phyloP scores from a whole-genome alignment of 352 stramenopile species.

The Phytopythium vexans region DNA sequence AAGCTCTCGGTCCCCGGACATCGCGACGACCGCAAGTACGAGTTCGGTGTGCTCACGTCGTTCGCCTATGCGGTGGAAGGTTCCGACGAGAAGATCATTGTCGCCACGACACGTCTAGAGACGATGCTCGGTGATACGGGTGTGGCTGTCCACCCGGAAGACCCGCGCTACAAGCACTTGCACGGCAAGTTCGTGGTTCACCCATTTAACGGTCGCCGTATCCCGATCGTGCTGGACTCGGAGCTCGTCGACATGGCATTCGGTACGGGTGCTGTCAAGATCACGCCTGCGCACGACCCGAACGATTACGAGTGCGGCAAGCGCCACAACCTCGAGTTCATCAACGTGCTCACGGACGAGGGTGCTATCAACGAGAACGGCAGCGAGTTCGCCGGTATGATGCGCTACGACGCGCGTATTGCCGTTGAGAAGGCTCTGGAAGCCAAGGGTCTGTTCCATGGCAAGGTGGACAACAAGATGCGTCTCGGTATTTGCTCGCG shows the following conservation, averaged over 20 bases:
- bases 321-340: slow-evolving; percentile 96
- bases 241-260: slow-evolving; percentile 99
- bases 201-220: slow-evolving; percentile 96
- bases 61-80: slow-evolving; percentile 97
- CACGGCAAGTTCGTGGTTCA: slow-evolving; percentile 98
- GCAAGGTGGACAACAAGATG: slow-evolving; percentile 99
- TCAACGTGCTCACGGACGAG: slow-evolving; percentile 96
- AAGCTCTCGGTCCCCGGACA: slow-evolving; percentile 96
- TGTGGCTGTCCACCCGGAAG: slow-evolving; percentile 98
- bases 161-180: slow-evolving; percentile 98
- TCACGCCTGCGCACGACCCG: slow-evolving; percentile 98
- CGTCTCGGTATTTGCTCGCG: slow-evolving; percentile 96
- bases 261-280: slow-evolving; percentile 98
- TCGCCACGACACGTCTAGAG: slow-evolving; percentile 97
- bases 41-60: slow-evolving; percentile 98
- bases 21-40: slow-evolving; percentile 94
- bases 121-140: slow-evolving; percentile 99
- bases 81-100: slow-evolving; percentile 73
- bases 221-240: slow-evolving; percentile 96
- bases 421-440: slow-evolving; percentile 90
- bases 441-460: slow-evolving; percentile 93
- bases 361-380: slow-evolving; percentile 96
- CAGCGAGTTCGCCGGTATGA: slow-evolving; percentile 80
- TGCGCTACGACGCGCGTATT: slow-evolving; percentile 89
- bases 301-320: slow-evolving; percentile 99